A percentile compares a stretch with the other conserved stretches of the same genome.
phyloP scores from a whole-genome alignment of 2,329 filamentous ascomycete species.

The Trichoderma pleuroti region DNA sequence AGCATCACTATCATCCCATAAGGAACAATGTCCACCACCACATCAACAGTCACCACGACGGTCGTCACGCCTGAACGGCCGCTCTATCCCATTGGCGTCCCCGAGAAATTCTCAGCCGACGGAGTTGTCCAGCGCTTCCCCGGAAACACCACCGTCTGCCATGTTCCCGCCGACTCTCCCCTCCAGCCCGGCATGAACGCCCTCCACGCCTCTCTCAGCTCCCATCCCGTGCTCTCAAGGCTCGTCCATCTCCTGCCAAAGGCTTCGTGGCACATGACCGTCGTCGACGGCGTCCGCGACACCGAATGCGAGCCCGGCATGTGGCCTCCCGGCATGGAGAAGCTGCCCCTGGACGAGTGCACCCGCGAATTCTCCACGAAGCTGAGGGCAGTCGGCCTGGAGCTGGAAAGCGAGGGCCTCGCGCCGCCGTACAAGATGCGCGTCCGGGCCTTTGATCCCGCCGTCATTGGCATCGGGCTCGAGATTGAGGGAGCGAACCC shows the following conservation, averaged over 20 bases:
- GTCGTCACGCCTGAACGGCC: background rate
- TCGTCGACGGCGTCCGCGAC: conserved; percentile 24
- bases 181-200: conserved; percentile 18
- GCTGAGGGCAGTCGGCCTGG: conserved; percentile 12
- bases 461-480: conserved; percentile 20
- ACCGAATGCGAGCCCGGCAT: conserved; percentile 22
- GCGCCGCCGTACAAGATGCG: conserved; percentile 23
- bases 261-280: conserved; percentile 26
- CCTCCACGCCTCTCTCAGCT: conserved; percentile 20
- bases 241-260: conserved; percentile 21
- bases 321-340: conserved; percentile 22
- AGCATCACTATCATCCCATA: background rate
- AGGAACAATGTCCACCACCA: background rate
- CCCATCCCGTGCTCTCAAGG: conserved; percentile 20
- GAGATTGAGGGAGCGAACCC: conserved; percentile 22
- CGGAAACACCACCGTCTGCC: conserved; percentile 24
- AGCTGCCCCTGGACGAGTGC: conserved; percentile 17
- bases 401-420: conserved; percentile 20
- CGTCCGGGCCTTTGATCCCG: conserved; percentile 2
- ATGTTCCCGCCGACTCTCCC: conserved; percentile 18
- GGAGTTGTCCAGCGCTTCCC: conserved; percentile 21
- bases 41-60: background rate
- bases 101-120: conserved; percentile 21
- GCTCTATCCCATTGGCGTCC: conserved; percentile 21
- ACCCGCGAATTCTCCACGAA: conserved; percentile 20